A percentile compares a stretch with the other conserved stretches of the same genome.
Evolutionary conservation across 1,284 basidiomycete species (phyloP).

Genomic region (Cryptococcus sp.): DNA sequence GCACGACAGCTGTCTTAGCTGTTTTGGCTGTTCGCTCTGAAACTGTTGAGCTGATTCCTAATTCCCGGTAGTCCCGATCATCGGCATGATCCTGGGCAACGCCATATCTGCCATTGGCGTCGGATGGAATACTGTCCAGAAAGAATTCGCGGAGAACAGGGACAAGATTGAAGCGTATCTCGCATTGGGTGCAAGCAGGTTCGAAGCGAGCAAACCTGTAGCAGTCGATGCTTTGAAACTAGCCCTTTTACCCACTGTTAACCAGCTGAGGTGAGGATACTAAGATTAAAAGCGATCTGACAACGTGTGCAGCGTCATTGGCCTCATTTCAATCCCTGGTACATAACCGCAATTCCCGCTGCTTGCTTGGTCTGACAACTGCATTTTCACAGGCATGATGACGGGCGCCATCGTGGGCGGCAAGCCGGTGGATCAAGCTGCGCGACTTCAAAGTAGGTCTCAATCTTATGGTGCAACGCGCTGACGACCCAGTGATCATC

Average conservation of each 20-base stretch:
- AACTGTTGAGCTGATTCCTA: not conserved
- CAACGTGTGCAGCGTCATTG: slow-evolving; percentile 62
- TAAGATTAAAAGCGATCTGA: not conserved
- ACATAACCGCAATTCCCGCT: not conserved
- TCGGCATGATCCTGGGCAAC: slow-evolving; percentile 83
- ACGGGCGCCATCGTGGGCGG: slow-evolving; percentile 84
- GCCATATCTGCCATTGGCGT: slow-evolving; percentile 74
- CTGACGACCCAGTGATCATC: slow-evolving; percentile 63
- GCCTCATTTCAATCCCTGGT: slow-evolving; percentile 64
- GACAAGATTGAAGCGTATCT: slow-evolving; percentile 82
- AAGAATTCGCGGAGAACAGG: slow-evolving; percentile 62
- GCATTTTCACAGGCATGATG: slow-evolving; percentile 66
- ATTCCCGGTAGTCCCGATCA: slow-evolving; percentile 64
- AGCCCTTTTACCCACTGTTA: slow-evolving; percentile 75
- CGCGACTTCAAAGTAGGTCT: slow-evolving; percentile 66
- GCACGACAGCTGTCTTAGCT: slow-evolving; percentile 25
- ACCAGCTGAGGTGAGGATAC: slow-evolving; percentile 71
- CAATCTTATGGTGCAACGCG: not conserved
- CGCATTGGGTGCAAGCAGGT: slow-evolving; percentile 73
- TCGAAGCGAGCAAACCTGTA: slow-evolving; percentile 76
- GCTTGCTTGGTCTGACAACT: not conserved
- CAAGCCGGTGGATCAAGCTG: slow-evolving; percentile 76
- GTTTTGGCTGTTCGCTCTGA: too few relatives aligned
- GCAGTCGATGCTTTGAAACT: slow-evolving; percentile 73
- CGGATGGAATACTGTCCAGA: slow-evolving; percentile 57